Percentiles rank a stretch among this genome's conserved stretches.
Evolutionary conservation across 176 grass and related monocot species (phyloP).

Genomic region (Musa acuminata): DNA sequence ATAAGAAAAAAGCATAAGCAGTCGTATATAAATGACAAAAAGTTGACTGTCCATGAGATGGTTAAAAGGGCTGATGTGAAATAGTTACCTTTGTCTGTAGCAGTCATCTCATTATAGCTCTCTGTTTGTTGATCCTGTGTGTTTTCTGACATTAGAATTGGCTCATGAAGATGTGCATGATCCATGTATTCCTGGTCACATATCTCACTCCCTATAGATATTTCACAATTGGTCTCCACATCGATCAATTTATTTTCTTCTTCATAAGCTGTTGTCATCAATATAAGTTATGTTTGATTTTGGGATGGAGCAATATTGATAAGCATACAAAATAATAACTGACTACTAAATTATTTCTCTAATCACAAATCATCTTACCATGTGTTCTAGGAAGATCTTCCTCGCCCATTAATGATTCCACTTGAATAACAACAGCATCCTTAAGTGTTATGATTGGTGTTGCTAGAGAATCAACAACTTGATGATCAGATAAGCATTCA

Average conservation of each 20-base stretch:
- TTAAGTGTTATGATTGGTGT: background rate
- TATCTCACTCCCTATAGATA: slow-evolving; percentile 44
- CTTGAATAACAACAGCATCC: background rate
- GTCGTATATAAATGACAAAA: background rate
- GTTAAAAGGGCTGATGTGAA: background rate
- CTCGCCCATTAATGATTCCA: background rate
- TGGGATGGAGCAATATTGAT: background rate
- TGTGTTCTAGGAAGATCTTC: background rate
- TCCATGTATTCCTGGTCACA: slow-evolving; percentile 38
- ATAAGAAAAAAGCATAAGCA: background rate
- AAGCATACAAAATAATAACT: background rate
- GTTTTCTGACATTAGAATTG: background rate
- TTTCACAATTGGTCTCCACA: slow-evolving; percentile 20
- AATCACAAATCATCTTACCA: background rate
- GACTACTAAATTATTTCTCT: background rate
- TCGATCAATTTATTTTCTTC: slow-evolving; percentile 29
- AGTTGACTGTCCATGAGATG: background rate
- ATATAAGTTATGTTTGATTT: slow-evolving; percentile 20
- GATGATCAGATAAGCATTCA: background rate
- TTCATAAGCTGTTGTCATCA: slow-evolving; percentile 36
- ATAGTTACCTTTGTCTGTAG: slow-evolving; percentile 7
- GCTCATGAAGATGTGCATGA: slow-evolving; percentile 30
- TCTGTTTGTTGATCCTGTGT: slow-evolving; percentile 18
- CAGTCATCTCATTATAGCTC: slow-evolving; percentile 20
- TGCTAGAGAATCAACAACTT: background rate